Conservation (phyloP, 805 yeast species). For the Candida anglica region DNA sequence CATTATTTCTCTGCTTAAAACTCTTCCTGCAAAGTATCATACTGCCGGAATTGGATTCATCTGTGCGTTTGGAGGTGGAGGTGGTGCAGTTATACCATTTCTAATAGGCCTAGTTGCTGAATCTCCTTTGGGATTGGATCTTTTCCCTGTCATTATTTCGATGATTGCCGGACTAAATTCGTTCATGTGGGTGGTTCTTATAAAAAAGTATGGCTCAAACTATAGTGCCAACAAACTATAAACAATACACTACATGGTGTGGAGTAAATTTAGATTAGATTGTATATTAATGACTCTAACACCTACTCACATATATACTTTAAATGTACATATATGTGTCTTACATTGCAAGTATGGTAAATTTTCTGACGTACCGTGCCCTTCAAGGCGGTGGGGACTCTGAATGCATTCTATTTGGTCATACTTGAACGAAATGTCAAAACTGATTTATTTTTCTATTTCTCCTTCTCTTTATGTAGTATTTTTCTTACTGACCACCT, state of each 20-base stretch:
- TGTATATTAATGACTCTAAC: too few relatives aligned
- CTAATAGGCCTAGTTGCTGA: slow-evolving; percentile 50
- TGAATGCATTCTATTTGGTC: too few relatives aligned
- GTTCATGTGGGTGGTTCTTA: slow-evolving; percentile 21
- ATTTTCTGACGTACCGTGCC: too few relatives aligned
- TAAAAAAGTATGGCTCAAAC: slow-evolving; percentile 8
- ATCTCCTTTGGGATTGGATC: slow-evolving; percentile 27
- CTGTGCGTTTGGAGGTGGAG: slow-evolving; percentile 78
- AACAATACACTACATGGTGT: too few relatives aligned
- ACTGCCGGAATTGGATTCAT: slow-evolving; percentile 69
- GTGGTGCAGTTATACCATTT: slow-evolving; percentile 75
- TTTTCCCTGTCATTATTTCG: slow-evolving; percentile 28
- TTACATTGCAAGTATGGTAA: too few relatives aligned
- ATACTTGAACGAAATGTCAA: too few relatives aligned
- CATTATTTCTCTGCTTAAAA: slow-evolving; percentile 57
- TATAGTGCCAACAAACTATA: slow-evolving; percentile 5
- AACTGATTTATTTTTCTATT: too few relatives aligned
- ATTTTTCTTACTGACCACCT: slow-evolving; percentile 20
- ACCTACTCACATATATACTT: too few relatives aligned
- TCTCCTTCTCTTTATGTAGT: not conserved
- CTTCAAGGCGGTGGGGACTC: too few relatives aligned
- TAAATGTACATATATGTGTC: too few relatives aligned
- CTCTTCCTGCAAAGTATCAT: slow-evolving; percentile 57
- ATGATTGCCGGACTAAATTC: slow-evolving; percentile 19
- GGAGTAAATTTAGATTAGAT: too few relatives aligned